phyloP scores from a whole-genome alignment of 306 rosid species.

The Cucumis cinereus region DNA sequence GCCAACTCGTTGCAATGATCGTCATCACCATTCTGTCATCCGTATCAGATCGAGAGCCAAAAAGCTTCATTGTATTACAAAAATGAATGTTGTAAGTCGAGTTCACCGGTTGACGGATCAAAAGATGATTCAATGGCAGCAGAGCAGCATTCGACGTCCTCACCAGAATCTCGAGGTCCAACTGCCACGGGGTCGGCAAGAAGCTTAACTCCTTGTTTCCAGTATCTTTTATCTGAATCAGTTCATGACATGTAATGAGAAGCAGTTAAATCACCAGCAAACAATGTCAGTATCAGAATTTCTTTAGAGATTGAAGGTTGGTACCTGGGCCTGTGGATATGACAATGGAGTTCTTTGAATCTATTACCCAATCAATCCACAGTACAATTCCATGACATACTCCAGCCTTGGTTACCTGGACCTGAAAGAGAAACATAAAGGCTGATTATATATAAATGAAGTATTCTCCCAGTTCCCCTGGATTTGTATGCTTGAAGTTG shows the following conservation, averaged over 20 bases:
- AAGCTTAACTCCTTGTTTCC: conserved; percentile 97
- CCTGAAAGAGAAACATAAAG: conserved; percentile 26
- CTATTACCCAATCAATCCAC: conserved; percentile 94
- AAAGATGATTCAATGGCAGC: conserved; percentile 52
- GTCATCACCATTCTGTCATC: background rate
- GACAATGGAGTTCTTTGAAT: conserved; percentile 43
- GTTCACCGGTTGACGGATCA: conserved; percentile 53
- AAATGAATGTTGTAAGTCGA: conserved; percentile 28
- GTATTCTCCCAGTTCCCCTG: background rate
- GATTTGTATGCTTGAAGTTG: background rate
- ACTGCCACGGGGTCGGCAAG: conserved; percentile 51
- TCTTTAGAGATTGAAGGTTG: conserved; percentile 1
- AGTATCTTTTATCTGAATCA: conserved; percentile 63
- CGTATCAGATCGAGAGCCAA: background rate
- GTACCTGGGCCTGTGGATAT: conserved; percentile 85
- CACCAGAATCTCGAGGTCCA: conserved; percentile 17
- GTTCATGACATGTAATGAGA: background rate
- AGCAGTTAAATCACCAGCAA: background rate
- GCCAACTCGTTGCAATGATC: background rate
- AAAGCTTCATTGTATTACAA: conserved; percentile 8
- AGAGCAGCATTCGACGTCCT: conserved; percentile 17
- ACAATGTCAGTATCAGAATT: background rate
- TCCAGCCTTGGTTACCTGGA: conserved; percentile 47
- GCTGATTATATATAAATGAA: background rate
- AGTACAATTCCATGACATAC: conserved; percentile 72